These are phyloP conservation scores for sorghum (Sorghum bicolor) DNA, from an alignment of 176 grass and related monocot genomes.

Conservation along the genomic window Sorghum_bicolor_NCBIv3 NC_012878.2:57017001-57017500, in stretches of 20 bases:
- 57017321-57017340: constrained; percentile 21
- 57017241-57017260: constrained; percentile 39
- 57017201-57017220: constrained; percentile 11
- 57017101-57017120: background rate
- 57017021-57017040: constrained; percentile 13
- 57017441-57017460: background rate
- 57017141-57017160: constrained; percentile 33
- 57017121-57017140: background rate
- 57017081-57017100: background rate
- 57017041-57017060: background rate
- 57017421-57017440: background rate
- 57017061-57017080: background rate
- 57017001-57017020: background rate
- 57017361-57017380: background rate
- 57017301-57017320: constrained; percentile 33
- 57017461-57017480: background rate
- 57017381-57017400: background rate
- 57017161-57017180: constrained; percentile 21
- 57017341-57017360: background rate
- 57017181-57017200: constrained; percentile 31
- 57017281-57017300: constrained; percentile 30
- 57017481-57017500: background rate
- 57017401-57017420: background rate
- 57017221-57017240: constrained; percentile 29
- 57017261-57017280: constrained; percentile 30